These are phyloP conservation scores for Nephelium lappaceum DNA, from an alignment of 345 rosid species.

Conservation along the genomic window DNA sequence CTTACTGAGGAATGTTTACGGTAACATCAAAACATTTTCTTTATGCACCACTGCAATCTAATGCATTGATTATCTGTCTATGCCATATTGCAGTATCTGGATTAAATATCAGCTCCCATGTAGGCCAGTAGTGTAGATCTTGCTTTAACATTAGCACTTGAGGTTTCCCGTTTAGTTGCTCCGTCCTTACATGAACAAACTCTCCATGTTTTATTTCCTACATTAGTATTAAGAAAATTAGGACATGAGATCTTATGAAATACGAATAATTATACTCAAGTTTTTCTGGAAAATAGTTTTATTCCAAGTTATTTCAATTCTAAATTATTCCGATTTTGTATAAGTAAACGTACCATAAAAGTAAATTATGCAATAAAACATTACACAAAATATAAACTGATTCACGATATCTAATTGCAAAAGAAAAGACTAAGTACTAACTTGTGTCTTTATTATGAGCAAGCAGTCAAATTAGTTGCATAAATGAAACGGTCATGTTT, in stretches of 20 bases:
- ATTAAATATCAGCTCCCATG: constrained; percentile 87
- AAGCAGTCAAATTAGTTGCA: no score
- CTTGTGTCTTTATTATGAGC: no score
- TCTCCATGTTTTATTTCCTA: constrained; percentile 85
- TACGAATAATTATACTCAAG: background rate
- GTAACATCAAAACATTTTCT: background rate
- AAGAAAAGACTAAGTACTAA: no score
- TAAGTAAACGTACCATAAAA: no score
- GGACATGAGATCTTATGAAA: background rate
- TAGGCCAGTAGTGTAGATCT: constrained; percentile 96
- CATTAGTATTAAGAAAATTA: constrained; percentile 9
- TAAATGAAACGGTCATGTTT: no score
- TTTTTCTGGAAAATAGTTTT: background rate
- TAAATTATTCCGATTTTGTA: no score
- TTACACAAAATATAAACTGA: no score
- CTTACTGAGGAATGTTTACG: background rate
- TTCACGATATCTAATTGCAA: no score
- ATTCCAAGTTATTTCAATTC: no score
- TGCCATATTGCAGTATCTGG: constrained; percentile 78
- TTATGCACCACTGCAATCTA: constrained; percentile 28
- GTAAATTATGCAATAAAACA: no score
- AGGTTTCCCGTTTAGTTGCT: constrained; percentile 89
- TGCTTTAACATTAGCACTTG: constrained; percentile 86
- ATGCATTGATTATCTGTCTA: constrained; percentile 57
- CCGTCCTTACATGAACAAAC: constrained; percentile 78